A percentile compares a stretch with the other conserved stretches of the same genome.
phyloP scores from a whole-genome alignment of 1,284 basidiomycete genomes.

The Gymnopus androsaceus region DNA sequence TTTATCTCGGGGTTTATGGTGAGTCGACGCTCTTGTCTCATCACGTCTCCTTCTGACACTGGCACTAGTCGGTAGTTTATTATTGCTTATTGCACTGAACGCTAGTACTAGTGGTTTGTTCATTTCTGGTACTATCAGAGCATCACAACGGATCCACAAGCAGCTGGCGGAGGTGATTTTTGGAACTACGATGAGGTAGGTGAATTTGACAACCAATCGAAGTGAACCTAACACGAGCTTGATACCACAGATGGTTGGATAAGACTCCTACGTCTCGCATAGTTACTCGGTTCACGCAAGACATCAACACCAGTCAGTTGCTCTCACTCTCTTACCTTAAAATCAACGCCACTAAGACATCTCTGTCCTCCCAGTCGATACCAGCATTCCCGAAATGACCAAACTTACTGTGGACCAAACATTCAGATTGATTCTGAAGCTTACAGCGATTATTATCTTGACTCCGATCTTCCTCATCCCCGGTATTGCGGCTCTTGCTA shows the following conservation, averaged over 20 bases:
- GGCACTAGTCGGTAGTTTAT: slow-evolving; percentile 20
- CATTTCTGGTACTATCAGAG: slow-evolving; percentile 46
- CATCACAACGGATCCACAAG: slow-evolving; percentile 58
- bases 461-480: slow-evolving; percentile 42
- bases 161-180: slow-evolving; percentile 56
- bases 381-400: slow-evolving; percentile 3
- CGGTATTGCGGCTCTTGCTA: slow-evolving; percentile 40
- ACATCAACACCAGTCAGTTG: slow-evolving; percentile 18
- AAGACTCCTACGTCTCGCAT: slow-evolving; percentile 52
- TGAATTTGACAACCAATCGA: not conserved
- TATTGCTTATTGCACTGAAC: slow-evolving; percentile 23
- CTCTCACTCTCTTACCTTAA: not conserved
- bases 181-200: slow-evolving; percentile 51
- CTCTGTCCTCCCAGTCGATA: slow-evolving; percentile 35
- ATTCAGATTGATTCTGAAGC: slow-evolving; percentile 36
- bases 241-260: slow-evolving; percentile 47
- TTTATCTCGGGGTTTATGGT: slow-evolving; percentile 45
- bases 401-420: slow-evolving; percentile 23
- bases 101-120: slow-evolving; percentile 22
- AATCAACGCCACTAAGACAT: slow-evolving; percentile 16
- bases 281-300: slow-evolving; percentile 50
- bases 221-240: not conserved
- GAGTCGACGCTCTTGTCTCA: slow-evolving; percentile 26
- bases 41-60: slow-evolving; percentile 34
- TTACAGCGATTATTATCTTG: slow-evolving; percentile 42